Evolutionary conservation across 1,284 basidiomycete species (phyloP), one percentile per base, ranked within the genome.

Genomic region (Vanrija pseudolonga): DNA sequence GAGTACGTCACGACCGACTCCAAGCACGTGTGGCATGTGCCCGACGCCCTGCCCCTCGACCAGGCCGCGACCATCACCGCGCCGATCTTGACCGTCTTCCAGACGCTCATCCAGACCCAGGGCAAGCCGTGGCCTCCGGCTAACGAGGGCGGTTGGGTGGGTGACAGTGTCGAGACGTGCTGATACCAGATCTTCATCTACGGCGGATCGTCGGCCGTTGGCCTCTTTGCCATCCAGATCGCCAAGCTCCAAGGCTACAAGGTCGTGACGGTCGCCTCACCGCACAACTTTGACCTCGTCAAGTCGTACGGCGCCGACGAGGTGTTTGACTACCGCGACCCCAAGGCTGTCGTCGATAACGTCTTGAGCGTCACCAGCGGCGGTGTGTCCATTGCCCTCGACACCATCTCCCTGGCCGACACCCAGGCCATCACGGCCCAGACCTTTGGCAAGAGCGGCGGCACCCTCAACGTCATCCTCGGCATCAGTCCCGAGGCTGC

Each of bases 221-320:
- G 80, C 0, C 64, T 78, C 40, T 81, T 74, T 62, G 76, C 77
- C 3, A 61, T 81, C 37, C 79, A 80, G 59, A 68, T 81, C 44
- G 77, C 77, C 41, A 76, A 76, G 59, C 53, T 72, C 9, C 62
- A 77, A 0, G 80, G 80, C 6, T 77, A 77, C 68, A 73, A 72
- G 47, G 78, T 80, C 44, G 67, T 76, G 47, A 68, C 77, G 2
- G 75, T 76, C 14, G 68, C 75, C 39, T 79, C 77, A 6, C 72
- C 76, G 7, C 69, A 69, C 47, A 78, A 79, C 60, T 71, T 65
- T 53, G 74, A 73, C 9, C 67, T 79, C 7, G 62, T 79, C 56
- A 77, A 76, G 61, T 57, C 63, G 11, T 71, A 77, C 54, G 80
- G 80, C n/a, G 80, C 80, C 2, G 71, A 78, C 46, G 77, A 62